Percentiles rank a stretch among this genome's conserved stretches.
Conservation (phyloP, 352 stramenopile species). For the Phytopythium boreale region DNA sequence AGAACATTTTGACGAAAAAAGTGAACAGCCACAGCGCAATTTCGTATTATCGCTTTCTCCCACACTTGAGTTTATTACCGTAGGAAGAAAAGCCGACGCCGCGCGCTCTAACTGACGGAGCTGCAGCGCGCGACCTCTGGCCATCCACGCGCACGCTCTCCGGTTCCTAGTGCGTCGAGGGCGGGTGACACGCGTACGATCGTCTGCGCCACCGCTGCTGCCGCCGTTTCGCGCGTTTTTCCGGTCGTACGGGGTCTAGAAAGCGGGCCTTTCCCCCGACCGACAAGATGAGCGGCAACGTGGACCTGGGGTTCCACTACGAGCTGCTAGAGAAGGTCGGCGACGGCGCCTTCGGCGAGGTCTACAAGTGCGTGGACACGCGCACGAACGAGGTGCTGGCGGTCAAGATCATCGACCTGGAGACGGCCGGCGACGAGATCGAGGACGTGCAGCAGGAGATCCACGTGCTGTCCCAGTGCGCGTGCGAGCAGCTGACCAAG, state of each 20-base stretch:
- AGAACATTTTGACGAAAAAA: slow-evolving; percentile 4
- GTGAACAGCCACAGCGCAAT: not conserved
- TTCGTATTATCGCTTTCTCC: not conserved
- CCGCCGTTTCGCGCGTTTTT: not conserved
- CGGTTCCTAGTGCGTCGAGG: too few species aligned
- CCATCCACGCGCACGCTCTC: not conserved
- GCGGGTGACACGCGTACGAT: not conserved
- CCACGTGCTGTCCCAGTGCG: slow-evolving; percentile 85
- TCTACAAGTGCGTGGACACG: slow-evolving; percentile 71
- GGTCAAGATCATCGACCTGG: slow-evolving; percentile 85
- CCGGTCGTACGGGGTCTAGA: not conserved
- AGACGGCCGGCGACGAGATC: slow-evolving; percentile 81
- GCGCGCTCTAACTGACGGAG: not conserved
- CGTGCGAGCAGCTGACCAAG: slow-evolving; percentile 87
- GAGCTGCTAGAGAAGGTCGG: slow-evolving; percentile 81
- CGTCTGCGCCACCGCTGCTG: not conserved
- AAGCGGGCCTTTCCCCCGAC: not conserved
- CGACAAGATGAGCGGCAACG: slow-evolving; percentile 36
- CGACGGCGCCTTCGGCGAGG: slow-evolving; percentile 77
- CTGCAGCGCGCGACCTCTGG: not conserved
- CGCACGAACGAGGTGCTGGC: slow-evolving; percentile 70
- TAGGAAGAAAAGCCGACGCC: not conserved
- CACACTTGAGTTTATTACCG: not conserved
- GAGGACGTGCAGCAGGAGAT: slow-evolving; percentile 91
- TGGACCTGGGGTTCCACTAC: slow-evolving; percentile 59